phyloP scores from a whole-genome alignment of 352 stramenopile genomes.

The Globisporangium orthogonon region DNA sequence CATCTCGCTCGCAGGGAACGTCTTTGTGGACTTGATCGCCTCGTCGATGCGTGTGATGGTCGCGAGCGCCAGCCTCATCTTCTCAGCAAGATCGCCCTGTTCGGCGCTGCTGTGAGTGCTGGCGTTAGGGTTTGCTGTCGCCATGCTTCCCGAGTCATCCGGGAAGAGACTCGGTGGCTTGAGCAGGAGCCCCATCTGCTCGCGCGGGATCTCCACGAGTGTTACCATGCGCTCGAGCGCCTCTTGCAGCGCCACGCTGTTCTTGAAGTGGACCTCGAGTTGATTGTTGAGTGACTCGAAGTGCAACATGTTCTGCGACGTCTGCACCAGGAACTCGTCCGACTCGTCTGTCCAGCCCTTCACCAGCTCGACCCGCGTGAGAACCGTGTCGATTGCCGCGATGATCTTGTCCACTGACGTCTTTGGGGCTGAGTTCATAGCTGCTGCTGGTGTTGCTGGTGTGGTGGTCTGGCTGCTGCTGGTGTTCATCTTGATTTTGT shows the following conservation, averaged over 20 bases:
- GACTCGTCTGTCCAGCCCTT: conserved; percentile 62
- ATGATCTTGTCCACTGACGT: conserved; percentile 59
- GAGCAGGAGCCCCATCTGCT: conserved; percentile 45
- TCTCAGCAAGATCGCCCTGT: conserved; percentile 20
- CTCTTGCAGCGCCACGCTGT: conserved; percentile 59
- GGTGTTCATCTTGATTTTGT: too few species aligned
- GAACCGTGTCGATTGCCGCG: conserved; percentile 41
- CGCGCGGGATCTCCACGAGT: conserved; percentile 43
- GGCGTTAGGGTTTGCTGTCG: conserved; percentile 7
- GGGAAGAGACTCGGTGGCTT: conserved; percentile 48
- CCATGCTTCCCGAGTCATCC: conserved; percentile 16
- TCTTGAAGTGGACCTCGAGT: conserved; percentile 76
- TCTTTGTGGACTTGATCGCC: conserved; percentile 49
- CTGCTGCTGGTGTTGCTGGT: neutral
- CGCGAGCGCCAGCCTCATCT: conserved; percentile 28
- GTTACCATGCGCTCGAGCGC: conserved; percentile 40
- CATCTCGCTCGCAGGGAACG: conserved; percentile 65
- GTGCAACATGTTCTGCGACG: conserved; percentile 63
- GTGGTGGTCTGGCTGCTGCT: neutral
- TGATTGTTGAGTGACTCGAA: conserved; percentile 80
- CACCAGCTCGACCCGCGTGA: conserved; percentile 30
- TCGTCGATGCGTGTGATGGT: conserved; percentile 39
- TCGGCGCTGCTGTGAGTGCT: neutral
- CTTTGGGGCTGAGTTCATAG: neutral
- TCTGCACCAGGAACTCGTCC: conserved; percentile 46